These are phyloP conservation scores for Edaphochlamys debaryana DNA, from an alignment of 139 green algal species.

Conservation along the genomic window DNA sequence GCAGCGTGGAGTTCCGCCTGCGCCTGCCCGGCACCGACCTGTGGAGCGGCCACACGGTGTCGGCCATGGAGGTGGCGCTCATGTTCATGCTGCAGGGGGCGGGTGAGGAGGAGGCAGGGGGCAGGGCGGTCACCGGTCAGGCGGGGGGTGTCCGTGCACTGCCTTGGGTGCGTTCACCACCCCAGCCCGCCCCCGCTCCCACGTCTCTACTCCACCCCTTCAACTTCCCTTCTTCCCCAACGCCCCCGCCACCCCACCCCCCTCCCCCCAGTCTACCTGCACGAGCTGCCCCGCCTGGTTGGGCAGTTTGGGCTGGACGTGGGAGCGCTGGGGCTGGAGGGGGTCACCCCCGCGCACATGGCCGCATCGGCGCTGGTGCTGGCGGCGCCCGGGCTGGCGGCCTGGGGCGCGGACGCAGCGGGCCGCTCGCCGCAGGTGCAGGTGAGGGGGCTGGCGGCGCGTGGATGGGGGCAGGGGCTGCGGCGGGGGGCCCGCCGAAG, in stretches of 20 bases:
- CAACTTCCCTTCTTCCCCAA: not conserved
- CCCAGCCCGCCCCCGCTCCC: too few relatives aligned
- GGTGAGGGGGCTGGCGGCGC: too few relatives aligned
- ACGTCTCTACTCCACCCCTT: not conserved
- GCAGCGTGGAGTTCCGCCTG: conserved; percentile 71
- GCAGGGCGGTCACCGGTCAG: too few relatives aligned
- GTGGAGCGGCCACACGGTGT: conserved; percentile 68
- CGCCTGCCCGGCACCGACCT: conserved; percentile 72
- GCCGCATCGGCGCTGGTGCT: conserved; percentile 55
- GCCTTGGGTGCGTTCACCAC: not conserved
- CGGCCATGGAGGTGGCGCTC: conserved; percentile 65
- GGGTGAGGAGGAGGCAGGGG: conserved; percentile 32
- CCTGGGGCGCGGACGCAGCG: conserved; percentile 52
- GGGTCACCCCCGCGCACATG: conserved; percentile 47
- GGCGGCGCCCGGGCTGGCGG: conserved; percentile 51
- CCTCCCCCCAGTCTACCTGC: conserved; percentile 60
- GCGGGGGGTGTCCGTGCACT: not conserved
- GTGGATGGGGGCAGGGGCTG: not conserved
- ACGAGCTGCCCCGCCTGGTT: conserved; percentile 60
- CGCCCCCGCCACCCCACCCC: too few relatives aligned
- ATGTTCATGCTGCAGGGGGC: conserved; percentile 81
- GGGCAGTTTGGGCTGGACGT: conserved; percentile 45
- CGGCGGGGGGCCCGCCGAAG: too few relatives aligned
- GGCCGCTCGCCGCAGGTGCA: not conserved
- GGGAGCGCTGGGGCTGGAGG: not conserved